phyloP scores from a whole-genome alignment of 768 basidiomycete species.

The Ramaria sp. region DNA sequence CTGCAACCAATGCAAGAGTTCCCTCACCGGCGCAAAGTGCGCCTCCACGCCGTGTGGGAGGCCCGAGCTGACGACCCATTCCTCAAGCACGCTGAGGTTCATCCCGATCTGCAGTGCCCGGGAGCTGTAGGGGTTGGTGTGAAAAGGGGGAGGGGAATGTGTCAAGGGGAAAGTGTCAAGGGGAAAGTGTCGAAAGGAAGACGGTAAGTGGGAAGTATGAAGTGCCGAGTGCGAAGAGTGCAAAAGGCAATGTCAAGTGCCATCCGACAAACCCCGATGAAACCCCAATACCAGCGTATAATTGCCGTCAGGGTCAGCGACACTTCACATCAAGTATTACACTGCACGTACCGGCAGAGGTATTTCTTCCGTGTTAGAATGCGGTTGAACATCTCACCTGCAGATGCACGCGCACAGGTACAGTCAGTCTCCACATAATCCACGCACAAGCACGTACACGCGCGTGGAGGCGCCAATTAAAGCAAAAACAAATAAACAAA shows the following conservation, averaged over 20 bases:
- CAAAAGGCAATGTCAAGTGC: too few relatives aligned
- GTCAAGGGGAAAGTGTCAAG: too few relatives aligned
- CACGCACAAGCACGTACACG: too few relatives aligned
- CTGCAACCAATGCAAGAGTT: slow-evolving; percentile 81
- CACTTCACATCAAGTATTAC: too few relatives aligned
- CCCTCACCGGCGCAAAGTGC: slow-evolving; percentile 78
- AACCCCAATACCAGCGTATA: neutral
- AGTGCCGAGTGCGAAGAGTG: too few relatives aligned
- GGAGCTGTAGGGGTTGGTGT: slow-evolving; percentile 40
- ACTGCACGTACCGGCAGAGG: slow-evolving; percentile 60
- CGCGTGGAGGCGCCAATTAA: neutral
- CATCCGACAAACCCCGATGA: too few relatives aligned
- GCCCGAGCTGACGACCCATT: slow-evolving; percentile 79
- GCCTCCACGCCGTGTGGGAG: slow-evolving; percentile 68
- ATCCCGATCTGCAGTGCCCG: slow-evolving; percentile 82
- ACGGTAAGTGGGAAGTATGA: neutral
- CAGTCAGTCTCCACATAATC: too few relatives aligned
- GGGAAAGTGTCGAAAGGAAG: too few relatives aligned
- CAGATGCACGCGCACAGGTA: too few relatives aligned
- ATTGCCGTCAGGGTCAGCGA: too few relatives aligned
- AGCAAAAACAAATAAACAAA: neutral
- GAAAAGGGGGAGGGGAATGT: too few relatives aligned
- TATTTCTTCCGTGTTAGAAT: slow-evolving; percentile 88
- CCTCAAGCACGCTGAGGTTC: slow-evolving; percentile 78
- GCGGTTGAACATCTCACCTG: slow-evolving; percentile 81